Evolutionary conservation across 805 yeast genomes (phyloP).

Genomic region (Starmerella sirachaensis): DNA sequence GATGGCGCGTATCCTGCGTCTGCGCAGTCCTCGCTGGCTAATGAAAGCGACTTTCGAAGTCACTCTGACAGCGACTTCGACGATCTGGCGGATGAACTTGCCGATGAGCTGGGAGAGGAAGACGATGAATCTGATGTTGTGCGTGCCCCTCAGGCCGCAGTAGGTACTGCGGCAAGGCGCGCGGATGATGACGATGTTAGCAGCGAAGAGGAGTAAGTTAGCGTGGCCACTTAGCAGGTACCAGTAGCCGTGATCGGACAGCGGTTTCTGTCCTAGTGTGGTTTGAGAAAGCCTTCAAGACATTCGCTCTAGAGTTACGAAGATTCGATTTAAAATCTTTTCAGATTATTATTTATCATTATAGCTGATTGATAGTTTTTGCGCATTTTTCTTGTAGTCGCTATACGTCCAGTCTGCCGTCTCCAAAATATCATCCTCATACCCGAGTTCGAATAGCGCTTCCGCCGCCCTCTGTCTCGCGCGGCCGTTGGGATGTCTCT

Average conservation of each 20-base stretch:
- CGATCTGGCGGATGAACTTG: conserved; percentile 25
- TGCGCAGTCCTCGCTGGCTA: not conserved
- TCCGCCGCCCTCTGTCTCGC: conserved; percentile 35
- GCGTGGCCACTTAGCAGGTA: no score
- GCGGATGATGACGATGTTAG: conserved; percentile 18
- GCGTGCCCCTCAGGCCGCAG: no score
- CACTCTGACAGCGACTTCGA: conserved; percentile 26
- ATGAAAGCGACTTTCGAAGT: conserved; percentile 1
- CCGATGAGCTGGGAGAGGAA: conserved; percentile 25
- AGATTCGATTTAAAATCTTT: not conserved
- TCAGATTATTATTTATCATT: not conserved
- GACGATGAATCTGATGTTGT: conserved; percentile 10
- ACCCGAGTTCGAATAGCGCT: conserved; percentile 31
- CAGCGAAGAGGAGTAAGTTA: conserved; percentile 21
- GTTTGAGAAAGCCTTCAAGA: no score
- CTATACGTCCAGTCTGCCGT: conserved; percentile 17
- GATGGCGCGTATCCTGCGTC: not conserved
- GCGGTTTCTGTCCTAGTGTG: no score
- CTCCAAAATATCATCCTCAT: conserved; percentile 6
- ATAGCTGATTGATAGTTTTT: not conserved
- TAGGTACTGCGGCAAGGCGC: conserved; percentile 17
- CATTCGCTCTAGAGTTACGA: not conserved
- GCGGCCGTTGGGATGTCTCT: conserved; percentile 26
- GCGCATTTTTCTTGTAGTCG: not conserved
- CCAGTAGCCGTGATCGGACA: no score